Evolutionary conservation across 2,329 filamentous ascomycete species (phyloP), one percentile per base, ranked within the genome.

Genomic region (Colletotrichum navitas): DNA sequence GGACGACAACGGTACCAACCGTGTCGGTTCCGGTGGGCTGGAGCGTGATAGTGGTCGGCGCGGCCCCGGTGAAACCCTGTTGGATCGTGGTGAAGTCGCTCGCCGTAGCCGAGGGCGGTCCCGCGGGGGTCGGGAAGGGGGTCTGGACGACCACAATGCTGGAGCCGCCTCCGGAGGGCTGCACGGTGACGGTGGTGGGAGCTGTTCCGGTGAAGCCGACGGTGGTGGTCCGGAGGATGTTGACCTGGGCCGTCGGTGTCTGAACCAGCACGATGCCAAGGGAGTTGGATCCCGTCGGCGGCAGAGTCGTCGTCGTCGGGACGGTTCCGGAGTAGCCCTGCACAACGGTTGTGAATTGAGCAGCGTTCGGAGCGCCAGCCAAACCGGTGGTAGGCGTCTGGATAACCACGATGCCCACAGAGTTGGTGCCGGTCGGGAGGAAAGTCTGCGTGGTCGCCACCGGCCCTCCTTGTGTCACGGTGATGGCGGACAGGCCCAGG

Each of bases 111-210:
- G 54, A 54, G 12, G 47, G 54, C 5, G 47, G 29, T 16, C 16
- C 43, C 45, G 32, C 26, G 4, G 68, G 59, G 29, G 36, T 61
- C 10, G 61, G 24, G 47, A 66, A 62, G 0, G 70, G 70, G n/a
- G 70, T 70, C 41, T 72, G 52, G 36, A 72, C 62, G 36, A 72
- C 66, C 41, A 72, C 70, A n/a, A 70, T 56, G 49, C 70, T 56
- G 54, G 65, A 51, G 52, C 65, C 65, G 29, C 68, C 68, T 24
- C 34, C 58, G 16, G 68, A 32, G 36, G 68, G 68, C 52, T 68
- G 59, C 59, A 71, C 54, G 39, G 68, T 71, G 29, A 71, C 24
- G 4, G 68, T 71, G 29, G 39, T 68, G 29, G 59, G 45, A 2
- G 43, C 52, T 10, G 68, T 54, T 7, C 68, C 68, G 10, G 65